Base-by-base conservation (phyloP, 2,329 filamentous ascomycete genomes). In the Xylariaceae sp. region DNA sequence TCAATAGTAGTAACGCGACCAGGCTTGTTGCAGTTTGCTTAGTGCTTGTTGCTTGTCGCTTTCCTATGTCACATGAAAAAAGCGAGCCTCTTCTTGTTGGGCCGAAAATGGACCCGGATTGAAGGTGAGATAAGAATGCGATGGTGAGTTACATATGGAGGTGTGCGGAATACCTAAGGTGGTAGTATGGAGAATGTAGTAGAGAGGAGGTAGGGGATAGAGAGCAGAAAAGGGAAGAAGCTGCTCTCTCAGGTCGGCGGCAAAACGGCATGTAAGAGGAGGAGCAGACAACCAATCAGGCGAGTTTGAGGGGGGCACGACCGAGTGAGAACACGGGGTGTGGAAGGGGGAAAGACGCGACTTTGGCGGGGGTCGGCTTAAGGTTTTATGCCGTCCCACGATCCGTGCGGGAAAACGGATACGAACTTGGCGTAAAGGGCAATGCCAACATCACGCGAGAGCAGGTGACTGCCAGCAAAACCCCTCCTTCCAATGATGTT, bases 391-490 rank as follows among this genome's bases (percentile, higher is more conserved):
- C 34, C 39, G 37, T 18, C 11, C 42, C 47, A 39, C n/a, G 17
- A 42, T 35, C 10, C 8, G 23, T 44, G 50, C 23, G 42, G 8
- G 39, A 52, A 54, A 11, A 56, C 30, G 15, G 6, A 23, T 9
- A 42, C 11, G 37, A 42, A 42, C 9, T 42, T 42, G 37, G 37
- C 37, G 37, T 42, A 42, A 42, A 42, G 15, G 23, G 18, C 15
- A 55, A 57, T 62, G 63, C 61, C 62, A 67, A 60, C 30, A 37
- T 62, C 15, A 57, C 68, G 67, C 68, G 68, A 54, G 62, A 62
- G 62, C 64, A 66, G 57, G 57, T 66, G 64, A 66, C 62, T 57
- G 54, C 8, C 49, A 15, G 18, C 48, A 34, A 35, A 30, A 39
- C 51, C 37, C 37, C 39, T 42, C 52, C n/a, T 55, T n/a, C 23